Evolutionary conservation across 2,329 filamentous ascomycete genomes (phyloP), one percentile per base, ranked within the genome.

Genomic region (Blastomyces silverae): DNA sequence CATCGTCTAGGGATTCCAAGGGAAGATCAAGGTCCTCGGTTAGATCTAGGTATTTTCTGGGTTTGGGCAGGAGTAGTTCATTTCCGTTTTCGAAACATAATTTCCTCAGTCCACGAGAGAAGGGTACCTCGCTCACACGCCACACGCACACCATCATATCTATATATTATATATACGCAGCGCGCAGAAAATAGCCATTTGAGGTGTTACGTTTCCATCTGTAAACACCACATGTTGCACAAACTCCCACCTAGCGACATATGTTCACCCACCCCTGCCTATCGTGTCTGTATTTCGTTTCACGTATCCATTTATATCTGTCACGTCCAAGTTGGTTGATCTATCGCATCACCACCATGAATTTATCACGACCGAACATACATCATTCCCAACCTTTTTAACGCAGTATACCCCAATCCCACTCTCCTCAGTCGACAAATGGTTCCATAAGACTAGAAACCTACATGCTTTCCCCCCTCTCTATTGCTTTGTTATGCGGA

Each of bases 141-240:
- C n/a, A 22, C 31, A 8, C 20, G 22, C 25, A 13, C 50, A 28
- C 22, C 5, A 39, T 22, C 55, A n/a, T 31, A 37, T 22, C 34
- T 57, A 39, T 57, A 39, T 39, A 57, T 57, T 31, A 53, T 57
- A 31, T 39, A 39, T 39, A n/a, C 37, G 31, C 55, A 22, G 6
- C 55, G 11, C 31, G 34, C 55, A 39, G 55, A 31, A 57, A n/a
- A 57, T 57, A 57, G 15, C 55, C 55, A 39, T 57, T n/a, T 57
- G 55, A 57, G 20, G 39, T 37, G 55, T 57, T 57, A 22, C 28
- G 20, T 37, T 39, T 39, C 3, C 34, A 57, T 57, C 34, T 39
- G 17, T 31, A n/a, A 20, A 37, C 34, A 22, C 1, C 10, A 28
- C 50, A 20, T 25, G 8, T 53, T 53, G 13, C 25, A 53, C 31